Evolutionary conservation across 371 early-diverging fungal genomes (phyloP).

Genomic region (Mortierella sp.): DNA sequence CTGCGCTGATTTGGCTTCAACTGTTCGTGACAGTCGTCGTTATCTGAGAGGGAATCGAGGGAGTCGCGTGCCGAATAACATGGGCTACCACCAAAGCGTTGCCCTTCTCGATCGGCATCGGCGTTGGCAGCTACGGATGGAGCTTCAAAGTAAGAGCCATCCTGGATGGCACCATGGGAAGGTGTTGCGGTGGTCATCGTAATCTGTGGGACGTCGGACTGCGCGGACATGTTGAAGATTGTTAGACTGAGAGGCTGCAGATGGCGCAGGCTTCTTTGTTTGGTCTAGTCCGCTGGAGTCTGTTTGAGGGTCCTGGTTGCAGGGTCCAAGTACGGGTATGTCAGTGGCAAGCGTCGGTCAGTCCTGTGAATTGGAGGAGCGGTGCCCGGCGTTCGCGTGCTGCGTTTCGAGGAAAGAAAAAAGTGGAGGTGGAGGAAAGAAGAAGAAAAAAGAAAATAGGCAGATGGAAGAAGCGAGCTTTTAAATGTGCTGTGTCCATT

Average conservation of each 20-base stretch:
- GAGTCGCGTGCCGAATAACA: constrained; percentile 13
- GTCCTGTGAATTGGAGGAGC: neutral
- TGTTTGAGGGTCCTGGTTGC: no score
- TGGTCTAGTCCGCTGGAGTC: no score
- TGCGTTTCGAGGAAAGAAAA: neutral
- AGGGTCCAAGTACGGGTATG: no score
- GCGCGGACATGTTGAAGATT: no score
- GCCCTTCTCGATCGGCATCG: neutral
- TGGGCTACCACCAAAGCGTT: neutral
- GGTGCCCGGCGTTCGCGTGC: neutral
- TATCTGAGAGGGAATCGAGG: constrained; percentile 10
- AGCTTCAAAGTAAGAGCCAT: constrained; percentile 11
- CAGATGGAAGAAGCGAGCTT: neutral
- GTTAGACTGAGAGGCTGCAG: no score
- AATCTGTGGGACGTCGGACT: constrained; percentile 25
- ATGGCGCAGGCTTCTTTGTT: no score
- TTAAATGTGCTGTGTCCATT: no score
- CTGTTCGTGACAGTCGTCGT: constrained; percentile 18
- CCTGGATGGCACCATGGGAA: neutral
- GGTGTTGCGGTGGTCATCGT: constrained; percentile 32
- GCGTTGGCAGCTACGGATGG: neutral
- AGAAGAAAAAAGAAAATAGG: neutral
- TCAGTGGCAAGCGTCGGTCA: neutral
- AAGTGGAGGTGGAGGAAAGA: neutral
- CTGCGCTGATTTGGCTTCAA: constrained; percentile 40